phyloP scores from a whole-genome alignment of 1,139 yeast genomes.

The Diutina sp. region DNA sequence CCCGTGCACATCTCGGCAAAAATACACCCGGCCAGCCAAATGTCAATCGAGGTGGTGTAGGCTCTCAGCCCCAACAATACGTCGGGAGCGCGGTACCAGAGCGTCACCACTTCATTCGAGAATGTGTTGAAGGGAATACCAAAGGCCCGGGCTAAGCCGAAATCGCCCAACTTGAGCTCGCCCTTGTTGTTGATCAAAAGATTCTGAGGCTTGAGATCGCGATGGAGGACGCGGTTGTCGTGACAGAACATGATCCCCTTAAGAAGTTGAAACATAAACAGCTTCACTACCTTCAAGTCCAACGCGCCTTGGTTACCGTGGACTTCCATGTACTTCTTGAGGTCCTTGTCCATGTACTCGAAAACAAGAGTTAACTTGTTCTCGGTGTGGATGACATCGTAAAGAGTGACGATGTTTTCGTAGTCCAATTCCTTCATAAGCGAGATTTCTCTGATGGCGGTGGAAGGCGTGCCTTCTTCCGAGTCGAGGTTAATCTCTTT shows the following conservation, averaged over 20 bases:
- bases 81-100: slow-evolving; percentile 98
- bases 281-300: slow-evolving; percentile 68
- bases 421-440: slow-evolving; percentile 93
- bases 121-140: slow-evolving; percentile 97
- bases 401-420: slow-evolving; percentile 83
- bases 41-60: slow-evolving; percentile 91
- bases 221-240: slow-evolving; percentile 85
- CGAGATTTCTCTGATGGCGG: slow-evolving; percentile 94
- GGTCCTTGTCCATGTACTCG: slow-evolving; percentile 87
- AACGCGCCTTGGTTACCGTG: slow-evolving; percentile 76
- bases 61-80: slow-evolving; percentile 90
- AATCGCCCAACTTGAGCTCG: slow-evolving; percentile 89
- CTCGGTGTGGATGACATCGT: slow-evolving; percentile 94
- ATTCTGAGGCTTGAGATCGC: slow-evolving; percentile 94
- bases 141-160: slow-evolving; percentile 94
- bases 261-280: slow-evolving; percentile 84
- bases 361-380: slow-evolving; percentile 88
- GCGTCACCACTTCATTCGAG: slow-evolving; percentile 92
- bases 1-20: slow-evolving; percentile 98
- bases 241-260: slow-evolving; percentile 92
- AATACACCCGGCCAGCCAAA: slow-evolving; percentile 98
- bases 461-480: slow-evolving; percentile 97
- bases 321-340: slow-evolving; percentile 88
- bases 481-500: slow-evolving; percentile 91
- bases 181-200: slow-evolving; percentile 79